phyloP scores from a whole-genome alignment of 2,329 filamentous ascomycete genomes.

The Neonectria ditissima region DNA sequence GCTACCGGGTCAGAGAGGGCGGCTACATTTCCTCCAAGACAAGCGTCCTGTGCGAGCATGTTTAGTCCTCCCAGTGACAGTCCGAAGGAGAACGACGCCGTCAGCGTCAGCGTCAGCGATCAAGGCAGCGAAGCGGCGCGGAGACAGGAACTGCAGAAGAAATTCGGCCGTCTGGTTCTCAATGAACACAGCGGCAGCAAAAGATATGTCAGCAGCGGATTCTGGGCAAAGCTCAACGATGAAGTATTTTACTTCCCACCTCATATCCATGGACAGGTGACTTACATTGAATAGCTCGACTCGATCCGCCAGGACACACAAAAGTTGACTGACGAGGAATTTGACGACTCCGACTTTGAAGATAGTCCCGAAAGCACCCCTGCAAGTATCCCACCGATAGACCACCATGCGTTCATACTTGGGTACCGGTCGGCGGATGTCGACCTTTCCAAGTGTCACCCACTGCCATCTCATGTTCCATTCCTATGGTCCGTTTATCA shows the following conservation, averaged over 20 bases:
- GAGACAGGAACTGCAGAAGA: slow-evolving; percentile 51
- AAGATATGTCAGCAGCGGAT: slow-evolving; percentile 80
- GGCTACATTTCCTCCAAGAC: slow-evolving; percentile 29
- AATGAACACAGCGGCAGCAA: slow-evolving; percentile 76
- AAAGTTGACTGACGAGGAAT: slow-evolving; percentile 58
- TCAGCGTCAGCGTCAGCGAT: slow-evolving; percentile 33
- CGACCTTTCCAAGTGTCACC: slow-evolving; percentile 73
- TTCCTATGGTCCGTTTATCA: slow-evolving; percentile 78
- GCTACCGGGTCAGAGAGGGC: slow-evolving; percentile 29
- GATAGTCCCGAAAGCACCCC: slow-evolving; percentile 62
- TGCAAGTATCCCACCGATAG: slow-evolving; percentile 51
- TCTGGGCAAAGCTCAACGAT: slow-evolving; percentile 81
- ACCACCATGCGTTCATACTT: slow-evolving; percentile 79
- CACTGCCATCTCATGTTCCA: slow-evolving; percentile 72
- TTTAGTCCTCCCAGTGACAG: slow-evolving; percentile 25
- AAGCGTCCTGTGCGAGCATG: slow-evolving; percentile 30
- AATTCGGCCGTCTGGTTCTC: slow-evolving; percentile 77
- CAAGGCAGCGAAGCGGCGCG: slow-evolving; percentile 50
- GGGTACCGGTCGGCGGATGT: slow-evolving; percentile 79
- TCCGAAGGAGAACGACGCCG: slow-evolving; percentile 43
- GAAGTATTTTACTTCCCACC: slow-evolving; percentile 62
- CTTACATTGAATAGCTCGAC: slow-evolving; percentile 47
- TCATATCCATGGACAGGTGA: background rate
- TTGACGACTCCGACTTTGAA: slow-evolving; percentile 70
- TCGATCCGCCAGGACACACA: slow-evolving; percentile 63